Percentiles rank a stretch among this genome's conserved stretches.
These are phyloP conservation scores for Trypanosoma rangeli DNA, from an alignment of 208 protist species.

Conservation along the genomic window DNA sequence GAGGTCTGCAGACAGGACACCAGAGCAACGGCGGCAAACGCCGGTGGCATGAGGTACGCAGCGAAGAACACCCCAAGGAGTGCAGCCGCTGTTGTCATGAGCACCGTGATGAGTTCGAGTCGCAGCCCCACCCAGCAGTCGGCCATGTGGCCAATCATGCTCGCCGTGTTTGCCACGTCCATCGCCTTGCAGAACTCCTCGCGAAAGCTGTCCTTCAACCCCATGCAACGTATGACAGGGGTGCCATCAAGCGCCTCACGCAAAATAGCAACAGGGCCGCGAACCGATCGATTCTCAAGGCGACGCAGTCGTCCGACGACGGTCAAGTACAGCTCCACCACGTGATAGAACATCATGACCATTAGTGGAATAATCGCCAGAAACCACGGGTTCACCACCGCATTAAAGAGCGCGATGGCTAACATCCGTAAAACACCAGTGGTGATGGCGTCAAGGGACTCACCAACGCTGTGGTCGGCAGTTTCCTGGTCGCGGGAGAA, in stretches of 20 bases:
- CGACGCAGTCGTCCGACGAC: constrained; percentile 53
- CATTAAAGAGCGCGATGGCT: constrained; percentile 46
- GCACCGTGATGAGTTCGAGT: constrained; percentile 41
- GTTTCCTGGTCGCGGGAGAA: constrained; percentile 74
- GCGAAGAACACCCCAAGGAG: constrained; percentile 62
- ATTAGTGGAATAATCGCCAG: constrained; percentile 53
- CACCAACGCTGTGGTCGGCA: constrained; percentile 50
- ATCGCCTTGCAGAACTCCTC: constrained; percentile 71
- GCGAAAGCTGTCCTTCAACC: constrained; percentile 53
- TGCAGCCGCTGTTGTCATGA: constrained; percentile 44
- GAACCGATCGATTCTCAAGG: constrained; percentile 48
- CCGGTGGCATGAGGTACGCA: constrained; percentile 30
- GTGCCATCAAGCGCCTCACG: constrained; percentile 59
- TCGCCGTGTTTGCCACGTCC: constrained; percentile 61
- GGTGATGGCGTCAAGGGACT: constrained; percentile 43
- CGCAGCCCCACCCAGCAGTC: constrained; percentile 67
- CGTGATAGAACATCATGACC: constrained; percentile 41
- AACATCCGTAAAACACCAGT: constrained; percentile 42
- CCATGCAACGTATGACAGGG: constrained; percentile 52
- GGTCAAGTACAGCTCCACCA: constrained; percentile 49
- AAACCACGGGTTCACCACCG: constrained; percentile 56
- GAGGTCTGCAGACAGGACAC: constrained; percentile 60
- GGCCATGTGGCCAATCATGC: constrained; percentile 49
- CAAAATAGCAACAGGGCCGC: constrained; percentile 48
- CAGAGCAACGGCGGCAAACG: constrained; percentile 68